phyloP scores from a whole-genome alignment of 2,329 filamentous ascomycete species.

The Lasiodiplodia sp. region DNA sequence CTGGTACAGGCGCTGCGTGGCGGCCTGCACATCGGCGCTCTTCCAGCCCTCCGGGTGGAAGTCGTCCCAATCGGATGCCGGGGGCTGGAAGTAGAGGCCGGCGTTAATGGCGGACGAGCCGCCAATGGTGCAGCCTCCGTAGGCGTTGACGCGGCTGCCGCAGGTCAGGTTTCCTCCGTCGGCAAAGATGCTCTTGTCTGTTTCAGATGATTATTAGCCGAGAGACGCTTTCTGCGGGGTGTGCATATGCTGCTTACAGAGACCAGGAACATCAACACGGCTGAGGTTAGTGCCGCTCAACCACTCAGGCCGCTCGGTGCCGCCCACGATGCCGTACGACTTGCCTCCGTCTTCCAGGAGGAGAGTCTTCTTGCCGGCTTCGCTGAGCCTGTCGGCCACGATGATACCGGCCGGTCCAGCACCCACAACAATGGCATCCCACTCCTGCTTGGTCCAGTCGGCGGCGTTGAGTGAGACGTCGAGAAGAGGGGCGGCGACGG shows the following conservation, averaged over 20 bases:
- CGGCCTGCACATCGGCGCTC: slow-evolving; percentile 55
- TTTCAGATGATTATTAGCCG: background rate
- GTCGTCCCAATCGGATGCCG: slow-evolving; percentile 60
- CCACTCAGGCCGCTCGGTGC: slow-evolving; percentile 58
- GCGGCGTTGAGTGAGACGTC: background rate
- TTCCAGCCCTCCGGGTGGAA: slow-evolving; percentile 62
- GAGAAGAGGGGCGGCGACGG: slow-evolving; percentile 18
- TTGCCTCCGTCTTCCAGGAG: slow-evolving; percentile 60
- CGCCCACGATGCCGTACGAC: slow-evolving; percentile 59
- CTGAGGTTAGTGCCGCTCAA: slow-evolving; percentile 56
- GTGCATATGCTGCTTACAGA: slow-evolving; percentile 36
- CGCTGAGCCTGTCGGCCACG: slow-evolving; percentile 59
- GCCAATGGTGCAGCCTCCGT: slow-evolving; percentile 60
- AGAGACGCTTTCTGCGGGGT: background rate
- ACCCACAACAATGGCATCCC: slow-evolving; percentile 53
- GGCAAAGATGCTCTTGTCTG: slow-evolving; percentile 59
- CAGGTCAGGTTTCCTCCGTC: slow-evolving; percentile 53
- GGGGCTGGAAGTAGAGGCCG: slow-evolving; percentile 62
- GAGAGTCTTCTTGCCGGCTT: slow-evolving; percentile 60
- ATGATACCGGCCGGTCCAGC: slow-evolving; percentile 62
- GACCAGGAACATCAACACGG: slow-evolving; percentile 61
- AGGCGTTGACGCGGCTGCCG: slow-evolving; percentile 51
- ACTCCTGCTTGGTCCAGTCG: slow-evolving; percentile 28
- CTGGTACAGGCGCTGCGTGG: slow-evolving; percentile 54
- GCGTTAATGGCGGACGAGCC: slow-evolving; percentile 63